These are phyloP conservation scores for Ophiostoma angusticollis DNA, from an alignment of 2,329 filamentous ascomycete species.

Conservation along the genomic window DNA sequence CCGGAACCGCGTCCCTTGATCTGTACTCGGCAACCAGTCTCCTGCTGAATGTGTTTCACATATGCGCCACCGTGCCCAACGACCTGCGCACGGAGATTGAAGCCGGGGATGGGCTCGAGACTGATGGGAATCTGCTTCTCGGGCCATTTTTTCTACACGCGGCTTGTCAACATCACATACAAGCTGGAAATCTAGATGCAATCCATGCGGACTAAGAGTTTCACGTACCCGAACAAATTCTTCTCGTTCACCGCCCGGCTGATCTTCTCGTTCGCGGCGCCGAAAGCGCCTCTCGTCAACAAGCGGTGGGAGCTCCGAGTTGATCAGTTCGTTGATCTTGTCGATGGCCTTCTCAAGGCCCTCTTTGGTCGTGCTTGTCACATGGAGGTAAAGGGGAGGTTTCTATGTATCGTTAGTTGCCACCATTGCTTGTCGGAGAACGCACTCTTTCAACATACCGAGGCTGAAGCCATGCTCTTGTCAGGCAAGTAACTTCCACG, in stretches of 20 bases:
- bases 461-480: conserved; percentile 89
- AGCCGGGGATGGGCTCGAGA: conserved; percentile 82
- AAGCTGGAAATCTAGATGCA: neutral
- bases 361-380: conserved; percentile 83
- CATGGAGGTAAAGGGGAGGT: conserved; percentile 85
- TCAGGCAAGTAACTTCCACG: conserved; percentile 94
- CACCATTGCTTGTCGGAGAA: neutral
- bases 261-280: conserved; percentile 51
- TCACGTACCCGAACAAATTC: conserved; percentile 67
- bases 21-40: conserved; percentile 89
- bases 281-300: conserved; percentile 91
- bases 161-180: neutral
- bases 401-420: conserved; percentile 41
- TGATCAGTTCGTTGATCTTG: conserved; percentile 90
- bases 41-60: conserved; percentile 95
- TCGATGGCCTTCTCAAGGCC: conserved; percentile 80
- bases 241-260: conserved; percentile 57
- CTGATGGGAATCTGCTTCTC: conserved; percentile 88
- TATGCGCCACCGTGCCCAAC: conserved; percentile 90
- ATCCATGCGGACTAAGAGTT: too few relatives aligned
- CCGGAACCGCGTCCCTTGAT: conserved; percentile 96
- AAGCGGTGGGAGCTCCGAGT: conserved; percentile 87
- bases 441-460: conserved; percentile 45
- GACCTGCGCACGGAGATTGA: conserved; percentile 91
- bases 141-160: conserved; percentile 76